Percentiles rank a stretch among this genome's conserved stretches.
Evolutionary conservation across 2,329 filamentous ascomycete species (phyloP).

Genomic region (Xylaria hypoxylon): DNA sequence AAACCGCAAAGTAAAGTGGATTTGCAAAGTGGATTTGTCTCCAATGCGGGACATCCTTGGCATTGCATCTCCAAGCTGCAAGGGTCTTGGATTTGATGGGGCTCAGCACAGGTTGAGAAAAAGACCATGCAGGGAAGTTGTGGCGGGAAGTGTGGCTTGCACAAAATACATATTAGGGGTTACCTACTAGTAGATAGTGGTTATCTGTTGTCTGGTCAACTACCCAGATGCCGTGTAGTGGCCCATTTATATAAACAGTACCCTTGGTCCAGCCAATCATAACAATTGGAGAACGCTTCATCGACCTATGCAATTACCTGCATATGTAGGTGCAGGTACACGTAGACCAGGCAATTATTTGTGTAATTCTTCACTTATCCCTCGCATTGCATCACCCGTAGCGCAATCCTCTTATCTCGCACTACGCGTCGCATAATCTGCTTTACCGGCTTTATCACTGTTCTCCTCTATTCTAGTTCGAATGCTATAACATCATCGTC

Average conservation of each 20-base stretch:
- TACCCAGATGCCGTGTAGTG: neutral
- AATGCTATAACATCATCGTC: constrained; percentile 1
- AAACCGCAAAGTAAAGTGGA: constrained; percentile 2
- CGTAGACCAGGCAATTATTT: neutral
- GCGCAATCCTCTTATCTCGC: too few relatives aligned
- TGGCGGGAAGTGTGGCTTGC: constrained; percentile 30
- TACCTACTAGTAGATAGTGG: too few relatives aligned
- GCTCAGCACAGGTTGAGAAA: neutral
- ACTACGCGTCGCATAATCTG: neutral
- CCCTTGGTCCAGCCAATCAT: constrained; percentile 5
- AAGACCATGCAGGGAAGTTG: neutral
- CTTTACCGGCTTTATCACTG: too few relatives aligned
- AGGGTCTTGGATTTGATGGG: constrained; percentile 24
- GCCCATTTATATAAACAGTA: constrained; percentile 17
- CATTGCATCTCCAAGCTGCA: constrained; percentile 20
- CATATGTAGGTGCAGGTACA: neutral
- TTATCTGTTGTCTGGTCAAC: constrained; percentile 20
- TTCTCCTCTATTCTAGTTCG: constrained; percentile 7
- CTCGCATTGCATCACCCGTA: neutral
- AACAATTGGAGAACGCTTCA: neutral
- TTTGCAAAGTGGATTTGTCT: constrained; percentile 24
- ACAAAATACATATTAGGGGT: too few relatives aligned
- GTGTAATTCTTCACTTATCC: constrained; percentile 12
- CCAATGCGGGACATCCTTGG: constrained; percentile 32
- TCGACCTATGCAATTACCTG: neutral